These are phyloP conservation scores for Eucalyptus dawsonii DNA, from an alignment of 345 rosid species.

Conservation along the genomic window DNA sequence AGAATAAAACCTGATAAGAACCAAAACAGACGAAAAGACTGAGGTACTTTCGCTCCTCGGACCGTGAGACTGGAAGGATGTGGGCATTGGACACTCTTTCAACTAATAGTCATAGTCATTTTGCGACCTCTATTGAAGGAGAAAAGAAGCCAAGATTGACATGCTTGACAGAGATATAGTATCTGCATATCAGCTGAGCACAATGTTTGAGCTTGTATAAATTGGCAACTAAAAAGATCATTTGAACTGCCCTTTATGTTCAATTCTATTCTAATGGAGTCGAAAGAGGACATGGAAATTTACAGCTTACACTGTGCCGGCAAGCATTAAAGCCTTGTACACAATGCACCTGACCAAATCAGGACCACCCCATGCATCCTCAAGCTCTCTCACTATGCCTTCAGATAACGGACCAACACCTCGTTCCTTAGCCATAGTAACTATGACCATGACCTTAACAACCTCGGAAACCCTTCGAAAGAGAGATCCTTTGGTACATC, in stretches of 20 bases:
- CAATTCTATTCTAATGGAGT: not conserved
- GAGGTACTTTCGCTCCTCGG: too few relatives aligned
- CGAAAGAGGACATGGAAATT: not conserved
- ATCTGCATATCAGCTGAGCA: not conserved
- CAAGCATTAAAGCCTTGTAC: slow-evolving; percentile 51
- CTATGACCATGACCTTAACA: slow-evolving; percentile 37
- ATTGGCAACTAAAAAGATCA: not conserved
- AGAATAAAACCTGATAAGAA: too few relatives aligned
- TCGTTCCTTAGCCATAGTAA: slow-evolving; percentile 25
- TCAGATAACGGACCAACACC: slow-evolving; percentile 41
- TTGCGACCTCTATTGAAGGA: not conserved
- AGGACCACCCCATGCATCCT: slow-evolving; percentile 52
- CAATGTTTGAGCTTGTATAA: not conserved
- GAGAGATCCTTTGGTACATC: slow-evolving; percentile 32
- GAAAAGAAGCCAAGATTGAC: not conserved
- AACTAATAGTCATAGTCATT: not conserved
- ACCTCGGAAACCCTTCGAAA: slow-evolving; percentile 25
- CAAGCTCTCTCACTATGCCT: slow-evolving; percentile 16
- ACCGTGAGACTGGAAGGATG: too few relatives aligned
- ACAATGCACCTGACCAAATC: slow-evolving; percentile 22
- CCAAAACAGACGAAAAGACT: too few relatives aligned
- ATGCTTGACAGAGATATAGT: not conserved
- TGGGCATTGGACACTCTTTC: too few relatives aligned
- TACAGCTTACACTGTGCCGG: slow-evolving; percentile 16
- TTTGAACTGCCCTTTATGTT: not conserved